Conservation (phyloP, 2,329 filamentous ascomycete genomes). For the Metarhizium guizhouense region DNA sequence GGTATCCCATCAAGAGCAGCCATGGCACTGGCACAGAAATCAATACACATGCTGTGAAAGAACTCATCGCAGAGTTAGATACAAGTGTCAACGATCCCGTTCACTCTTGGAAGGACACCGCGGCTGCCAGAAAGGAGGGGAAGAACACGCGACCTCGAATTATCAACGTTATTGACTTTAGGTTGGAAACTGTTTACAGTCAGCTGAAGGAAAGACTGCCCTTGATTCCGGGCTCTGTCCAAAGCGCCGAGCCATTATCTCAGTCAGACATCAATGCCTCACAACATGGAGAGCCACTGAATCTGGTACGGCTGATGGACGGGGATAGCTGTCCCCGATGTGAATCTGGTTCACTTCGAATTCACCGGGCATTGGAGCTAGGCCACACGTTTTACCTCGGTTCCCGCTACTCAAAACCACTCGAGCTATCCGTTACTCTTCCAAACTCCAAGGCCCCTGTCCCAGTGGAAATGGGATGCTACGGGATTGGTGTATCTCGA, state of each 20-base stretch:
- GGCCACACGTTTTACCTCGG: slow-evolving; percentile 94
- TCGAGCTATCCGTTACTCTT: slow-evolving; percentile 53
- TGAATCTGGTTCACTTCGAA: slow-evolving; percentile 47
- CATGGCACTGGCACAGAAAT: slow-evolving; percentile 24
- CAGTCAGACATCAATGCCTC: slow-evolving; percentile 7
- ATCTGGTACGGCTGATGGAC: slow-evolving; percentile 54
- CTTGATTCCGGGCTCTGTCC: slow-evolving; percentile 12
- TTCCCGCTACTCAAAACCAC: slow-evolving; percentile 72
- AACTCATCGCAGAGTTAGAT: slow-evolving; percentile 58
- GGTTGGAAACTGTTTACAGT: slow-evolving; percentile 17
- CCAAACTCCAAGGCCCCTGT: slow-evolving; percentile 24
- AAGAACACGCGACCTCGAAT: slow-evolving; percentile 8
- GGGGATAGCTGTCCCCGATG: slow-evolving; percentile 72
- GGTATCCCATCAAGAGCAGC: slow-evolving; percentile 41
- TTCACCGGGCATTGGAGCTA: slow-evolving; percentile 74
- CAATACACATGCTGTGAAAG: slow-evolving; percentile 54
- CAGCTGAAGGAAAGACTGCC: slow-evolving; percentile 15
- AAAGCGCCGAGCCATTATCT: slow-evolving; percentile 1
- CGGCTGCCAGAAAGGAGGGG: slow-evolving; percentile 9
- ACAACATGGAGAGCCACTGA: slow-evolving; percentile 30
- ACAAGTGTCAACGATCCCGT: slow-evolving; percentile 54
- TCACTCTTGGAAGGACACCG: slow-evolving; percentile 39
- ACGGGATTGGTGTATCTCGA: slow-evolving; percentile 88
- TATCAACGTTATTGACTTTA: slow-evolving; percentile 27
- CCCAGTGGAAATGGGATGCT: slow-evolving; percentile 86